phyloP scores from a whole-genome alignment of 2,329 filamentous ascomycete species.

The Aspergillus viridinutans region DNA sequence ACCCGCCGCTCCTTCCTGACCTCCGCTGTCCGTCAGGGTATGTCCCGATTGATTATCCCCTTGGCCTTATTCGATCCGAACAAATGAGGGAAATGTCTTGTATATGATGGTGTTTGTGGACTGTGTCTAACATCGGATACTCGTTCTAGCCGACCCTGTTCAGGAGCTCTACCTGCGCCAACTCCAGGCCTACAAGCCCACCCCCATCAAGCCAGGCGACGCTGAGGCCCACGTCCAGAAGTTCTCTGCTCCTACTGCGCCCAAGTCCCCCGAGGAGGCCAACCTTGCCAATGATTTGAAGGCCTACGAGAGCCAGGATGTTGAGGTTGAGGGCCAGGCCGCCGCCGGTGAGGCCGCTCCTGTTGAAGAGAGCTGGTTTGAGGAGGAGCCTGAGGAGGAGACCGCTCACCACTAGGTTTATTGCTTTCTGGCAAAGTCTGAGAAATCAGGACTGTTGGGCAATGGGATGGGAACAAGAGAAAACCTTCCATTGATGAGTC shows the following conservation, averaged over 20 bases:
- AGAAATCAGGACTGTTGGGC: slow-evolving; percentile 23
- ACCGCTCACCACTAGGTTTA: slow-evolving; percentile 42
- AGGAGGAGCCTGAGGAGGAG: slow-evolving; percentile 61
- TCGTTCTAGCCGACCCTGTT: slow-evolving; percentile 79
- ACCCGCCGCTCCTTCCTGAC: slow-evolving; percentile 62
- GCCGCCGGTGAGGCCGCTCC: slow-evolving; percentile 58
- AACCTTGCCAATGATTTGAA: slow-evolving; percentile 88
- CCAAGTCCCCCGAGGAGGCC: slow-evolving; percentile 85
- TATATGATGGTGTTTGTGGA: background rate
- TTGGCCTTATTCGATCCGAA: slow-evolving; percentile 20
- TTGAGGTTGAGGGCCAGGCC: slow-evolving; percentile 89
- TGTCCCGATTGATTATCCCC: slow-evolving; percentile 24
- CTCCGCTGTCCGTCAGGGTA: slow-evolving; percentile 60
- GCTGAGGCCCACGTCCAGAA: slow-evolving; percentile 86
- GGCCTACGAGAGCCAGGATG: slow-evolving; percentile 89
- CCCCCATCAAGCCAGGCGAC: slow-evolving; percentile 77
- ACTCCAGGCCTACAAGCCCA: slow-evolving; percentile 90
- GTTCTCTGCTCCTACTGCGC: slow-evolving; percentile 75
- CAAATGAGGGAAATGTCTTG: background rate
- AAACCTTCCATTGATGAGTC: slow-evolving; percentile 20
- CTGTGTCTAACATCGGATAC: slow-evolving; percentile 18
- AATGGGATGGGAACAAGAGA: slow-evolving; percentile 15
- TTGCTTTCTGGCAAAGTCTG: slow-evolving; percentile 25
- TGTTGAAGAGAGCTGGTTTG: slow-evolving; percentile 72
- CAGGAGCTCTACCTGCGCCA: slow-evolving; percentile 97